A percentile compares a stretch with the other conserved stretches of the same genome.
phyloP scores from a whole-genome alignment of 129 eudicot species.

The Arctium lappa region DNA sequence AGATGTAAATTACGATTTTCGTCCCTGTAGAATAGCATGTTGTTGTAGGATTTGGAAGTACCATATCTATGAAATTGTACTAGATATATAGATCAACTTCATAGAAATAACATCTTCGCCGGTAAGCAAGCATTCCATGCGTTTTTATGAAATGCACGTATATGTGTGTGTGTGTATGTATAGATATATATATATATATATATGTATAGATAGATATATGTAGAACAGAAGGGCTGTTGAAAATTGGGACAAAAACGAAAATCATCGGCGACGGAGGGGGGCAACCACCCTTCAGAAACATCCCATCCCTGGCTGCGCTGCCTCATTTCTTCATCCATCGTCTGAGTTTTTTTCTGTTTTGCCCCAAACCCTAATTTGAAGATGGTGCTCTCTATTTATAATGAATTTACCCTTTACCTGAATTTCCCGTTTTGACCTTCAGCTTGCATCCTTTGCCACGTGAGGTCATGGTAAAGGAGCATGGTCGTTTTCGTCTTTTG shows the following conservation, averaged over 20 bases:
- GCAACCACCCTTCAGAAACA: constrained; percentile 11
- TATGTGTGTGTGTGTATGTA: not conserved
- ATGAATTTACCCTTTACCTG: not conserved
- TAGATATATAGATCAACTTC: not conserved
- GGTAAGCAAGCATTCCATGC: not conserved
- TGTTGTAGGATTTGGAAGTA: not conserved
- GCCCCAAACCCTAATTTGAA: not conserved
- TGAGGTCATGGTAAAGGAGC: not conserved
- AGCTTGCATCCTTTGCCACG: not conserved
- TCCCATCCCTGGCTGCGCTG: not conserved
- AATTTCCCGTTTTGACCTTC: not conserved
- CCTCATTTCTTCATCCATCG: constrained; percentile 5
- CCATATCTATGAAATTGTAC: not conserved
- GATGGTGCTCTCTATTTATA: not conserved
- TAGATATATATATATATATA: not conserved
- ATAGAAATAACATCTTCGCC: not conserved
- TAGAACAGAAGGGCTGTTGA: not conserved
- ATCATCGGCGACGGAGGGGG: constrained; percentile 26
- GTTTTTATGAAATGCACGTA: not conserved
- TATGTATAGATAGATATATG: not conserved
- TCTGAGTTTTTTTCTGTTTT: not conserved
- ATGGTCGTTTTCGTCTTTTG: not conserved
- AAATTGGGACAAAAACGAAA: not conserved
- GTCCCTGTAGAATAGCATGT: not conserved
- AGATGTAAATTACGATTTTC: not conserved